Evolutionary conservation across 768 basidiomycete genomes (phyloP).

Genomic region (Holtermanniella nyarrowii): DNA sequence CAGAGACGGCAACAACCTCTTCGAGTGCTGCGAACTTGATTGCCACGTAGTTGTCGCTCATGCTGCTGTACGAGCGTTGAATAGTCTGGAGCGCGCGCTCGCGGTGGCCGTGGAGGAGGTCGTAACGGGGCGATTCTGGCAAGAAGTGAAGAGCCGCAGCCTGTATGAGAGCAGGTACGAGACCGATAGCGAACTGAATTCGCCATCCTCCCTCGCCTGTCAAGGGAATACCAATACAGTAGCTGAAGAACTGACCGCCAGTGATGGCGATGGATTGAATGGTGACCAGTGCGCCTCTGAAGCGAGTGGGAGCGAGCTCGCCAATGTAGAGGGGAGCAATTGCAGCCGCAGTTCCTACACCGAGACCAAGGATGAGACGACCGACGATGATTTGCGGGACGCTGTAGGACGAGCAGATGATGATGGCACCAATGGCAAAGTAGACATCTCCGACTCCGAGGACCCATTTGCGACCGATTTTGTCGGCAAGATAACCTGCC

Average conservation of each 20-base stretch:
- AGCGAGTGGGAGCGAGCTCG: constrained; percentile 19
- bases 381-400: constrained; percentile 25
- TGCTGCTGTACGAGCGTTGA: constrained; percentile 1
- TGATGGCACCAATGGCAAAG: constrained; percentile 21
- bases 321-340: constrained; percentile 23
- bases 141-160: constrained; percentile 11
- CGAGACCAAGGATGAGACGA: constrained; percentile 19
- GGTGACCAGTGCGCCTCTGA: background rate
- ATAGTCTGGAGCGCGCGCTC: constrained; percentile 18
- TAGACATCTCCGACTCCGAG: constrained; percentile 23
- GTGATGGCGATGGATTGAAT: constrained; percentile 7
- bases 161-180: constrained; percentile 11
- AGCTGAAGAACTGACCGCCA: constrained; percentile 5
- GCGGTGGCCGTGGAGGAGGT: constrained; percentile 8
- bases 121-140: constrained; percentile 25
- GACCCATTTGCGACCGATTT: constrained; percentile 30
- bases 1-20: constrained; percentile 11
- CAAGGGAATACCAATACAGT: constrained; percentile 4
- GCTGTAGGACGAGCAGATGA: constrained; percentile 21
- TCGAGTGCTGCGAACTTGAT: constrained; percentile 21
- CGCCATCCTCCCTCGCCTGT: background rate
- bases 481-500: constrained; percentile 20
- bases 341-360: constrained; percentile 23
- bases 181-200: constrained; percentile 7
- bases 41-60: constrained; percentile 14